Evolutionary conservation across 805 yeast species (phyloP).

Genomic region (Huiozyma sinensis): DNA sequence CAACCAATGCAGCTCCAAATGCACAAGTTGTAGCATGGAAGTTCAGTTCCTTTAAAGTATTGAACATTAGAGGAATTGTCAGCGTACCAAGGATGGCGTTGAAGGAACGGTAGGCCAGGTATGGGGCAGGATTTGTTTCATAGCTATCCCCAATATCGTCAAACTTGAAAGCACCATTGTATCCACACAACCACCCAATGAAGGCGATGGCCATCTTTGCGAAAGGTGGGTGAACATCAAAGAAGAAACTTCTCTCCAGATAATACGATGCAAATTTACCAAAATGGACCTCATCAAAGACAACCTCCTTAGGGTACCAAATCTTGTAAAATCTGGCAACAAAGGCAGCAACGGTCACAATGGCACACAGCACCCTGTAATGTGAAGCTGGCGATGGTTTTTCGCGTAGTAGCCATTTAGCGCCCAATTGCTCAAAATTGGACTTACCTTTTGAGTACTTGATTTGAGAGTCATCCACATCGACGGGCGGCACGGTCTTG

Average conservation of each 20-base stretch:
- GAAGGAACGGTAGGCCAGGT: constrained; percentile 67
- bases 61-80: constrained; percentile 74
- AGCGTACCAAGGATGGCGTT: constrained; percentile 74
- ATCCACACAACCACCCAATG: constrained; percentile 82
- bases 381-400: constrained; percentile 26
- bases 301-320: constrained; percentile 62
- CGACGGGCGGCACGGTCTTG: constrained; percentile 3
- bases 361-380: constrained; percentile 39
- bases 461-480: constrained; percentile 18
- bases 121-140: constrained; percentile 71
- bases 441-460: constrained; percentile 18
- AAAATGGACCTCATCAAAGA: constrained; percentile 80
- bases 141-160: constrained; percentile 82
- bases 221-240: constrained; percentile 97
- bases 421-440: constrained; percentile 11
- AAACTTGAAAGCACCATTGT: constrained; percentile 85
- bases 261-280: constrained; percentile 82
- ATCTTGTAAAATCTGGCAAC: constrained; percentile 52
- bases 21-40: constrained; percentile 69
- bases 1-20: constrained; percentile 65
- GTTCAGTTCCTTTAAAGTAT: constrained; percentile 76
- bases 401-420: constrained; percentile 20
- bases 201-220: constrained; percentile 87
- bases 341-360: constrained; percentile 60
- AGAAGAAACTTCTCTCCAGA: constrained; percentile 81